phyloP scores from a whole-genome alignment of 2,329 filamentous ascomycete genomes.

The Beauveria australis region DNA sequence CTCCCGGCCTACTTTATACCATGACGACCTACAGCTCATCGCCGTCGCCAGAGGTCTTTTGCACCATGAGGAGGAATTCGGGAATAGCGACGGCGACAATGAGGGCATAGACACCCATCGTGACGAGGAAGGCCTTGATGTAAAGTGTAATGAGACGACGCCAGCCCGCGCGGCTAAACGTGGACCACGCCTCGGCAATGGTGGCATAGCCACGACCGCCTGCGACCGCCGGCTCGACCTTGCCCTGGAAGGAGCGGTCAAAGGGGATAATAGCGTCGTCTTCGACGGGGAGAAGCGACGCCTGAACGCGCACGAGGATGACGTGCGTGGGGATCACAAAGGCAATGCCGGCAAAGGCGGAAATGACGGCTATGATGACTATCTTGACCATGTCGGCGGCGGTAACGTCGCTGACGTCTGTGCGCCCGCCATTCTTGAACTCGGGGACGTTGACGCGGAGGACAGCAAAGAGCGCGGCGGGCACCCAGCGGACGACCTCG shows the following conservation, averaged over 20 bases:
- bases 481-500: slow-evolving; percentile 40
- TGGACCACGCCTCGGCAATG: slow-evolving; percentile 69
- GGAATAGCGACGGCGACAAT: slow-evolving; percentile 39
- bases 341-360: slow-evolving; percentile 47
- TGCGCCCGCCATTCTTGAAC: slow-evolving; percentile 25
- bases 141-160: slow-evolving; percentile 67
- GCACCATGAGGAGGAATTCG: slow-evolving; percentile 38
- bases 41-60: slow-evolving; percentile 13
- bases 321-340: slow-evolving; percentile 69
- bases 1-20: background rate
- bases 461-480: slow-evolving; percentile 32
- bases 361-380: slow-evolving; percentile 34
- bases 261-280: slow-evolving; percentile 83
- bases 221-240: slow-evolving; percentile 65
- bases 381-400: slow-evolving; percentile 36
- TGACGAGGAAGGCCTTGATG: slow-evolving; percentile 58
- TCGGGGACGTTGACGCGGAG: slow-evolving; percentile 36
- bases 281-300: slow-evolving; percentile 73
- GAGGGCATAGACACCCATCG: slow-evolving; percentile 37
- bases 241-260: slow-evolving; percentile 76
- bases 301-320: slow-evolving; percentile 74
- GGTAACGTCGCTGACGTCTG: slow-evolving; percentile 25
- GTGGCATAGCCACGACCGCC: slow-evolving; percentile 62
- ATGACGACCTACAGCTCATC: slow-evolving; percentile 4
- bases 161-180: slow-evolving; percentile 65